Conservation (phyloP, 202 grass and related monocot genomes). For the Miscanthus sacchariflorus region DNA sequence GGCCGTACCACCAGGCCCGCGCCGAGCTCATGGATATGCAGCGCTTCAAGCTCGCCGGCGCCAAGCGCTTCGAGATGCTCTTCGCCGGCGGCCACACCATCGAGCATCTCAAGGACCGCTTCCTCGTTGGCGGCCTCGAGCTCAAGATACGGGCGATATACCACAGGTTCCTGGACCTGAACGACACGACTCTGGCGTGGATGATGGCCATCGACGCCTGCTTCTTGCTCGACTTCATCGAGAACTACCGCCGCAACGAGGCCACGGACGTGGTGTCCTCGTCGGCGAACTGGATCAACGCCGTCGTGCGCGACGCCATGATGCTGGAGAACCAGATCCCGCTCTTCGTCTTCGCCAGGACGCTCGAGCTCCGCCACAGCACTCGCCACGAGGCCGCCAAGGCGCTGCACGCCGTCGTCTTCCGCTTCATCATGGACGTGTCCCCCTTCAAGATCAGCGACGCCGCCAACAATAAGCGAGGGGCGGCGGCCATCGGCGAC, state of each 20-base stretch:
- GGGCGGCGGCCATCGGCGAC: not conserved
- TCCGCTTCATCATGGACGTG: constrained; percentile 54
- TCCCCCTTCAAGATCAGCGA: constrained; percentile 54
- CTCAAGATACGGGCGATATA: constrained; percentile 52
- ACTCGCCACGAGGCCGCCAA: constrained; percentile 24
- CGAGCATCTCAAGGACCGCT: constrained; percentile 46
- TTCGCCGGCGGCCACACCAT: constrained; percentile 45
- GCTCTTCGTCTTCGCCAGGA: constrained; percentile 53
- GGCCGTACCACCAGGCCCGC: constrained; percentile 70
- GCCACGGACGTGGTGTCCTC: constrained; percentile 38
- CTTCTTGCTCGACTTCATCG: constrained; percentile 72
- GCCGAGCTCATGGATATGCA: constrained; percentile 67
- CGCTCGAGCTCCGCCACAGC: constrained; percentile 43
- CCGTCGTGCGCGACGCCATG: constrained; percentile 53
- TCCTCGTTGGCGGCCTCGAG: constrained; percentile 28
- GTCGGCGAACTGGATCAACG: constrained; percentile 43
- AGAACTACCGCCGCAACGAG: constrained; percentile 39
- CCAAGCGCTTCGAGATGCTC: constrained; percentile 52
- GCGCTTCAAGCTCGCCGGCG: constrained; percentile 62
- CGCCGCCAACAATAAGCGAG: not conserved
- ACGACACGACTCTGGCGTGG: constrained; percentile 59
- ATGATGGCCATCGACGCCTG: constrained; percentile 75
- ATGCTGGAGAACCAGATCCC: constrained; percentile 77
- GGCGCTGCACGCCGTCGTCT: constrained; percentile 22
- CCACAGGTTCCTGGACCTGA: constrained; percentile 59